These are phyloP conservation scores for Candida suzukii DNA, from an alignment of 805 yeast species.

Conservation along the genomic window DNA sequence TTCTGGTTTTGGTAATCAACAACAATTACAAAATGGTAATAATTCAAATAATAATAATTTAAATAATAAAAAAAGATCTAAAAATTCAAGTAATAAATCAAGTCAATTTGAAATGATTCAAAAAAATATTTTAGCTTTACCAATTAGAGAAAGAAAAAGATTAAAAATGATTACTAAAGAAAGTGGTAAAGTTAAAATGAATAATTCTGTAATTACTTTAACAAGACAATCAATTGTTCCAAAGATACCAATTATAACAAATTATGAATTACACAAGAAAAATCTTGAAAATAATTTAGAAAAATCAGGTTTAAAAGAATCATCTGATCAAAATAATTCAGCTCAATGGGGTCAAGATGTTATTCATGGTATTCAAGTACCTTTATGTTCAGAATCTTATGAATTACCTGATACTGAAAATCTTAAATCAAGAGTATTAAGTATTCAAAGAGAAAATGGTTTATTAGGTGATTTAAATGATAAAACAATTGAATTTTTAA, in stretches of 20 bases:
- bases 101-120: constrained; percentile 77
- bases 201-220: constrained; percentile 60
- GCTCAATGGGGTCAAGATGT: constrained; percentile 92
- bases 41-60: too few relatives aligned
- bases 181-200: constrained; percentile 69
- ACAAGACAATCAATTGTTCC: constrained; percentile 74
- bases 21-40: constrained; percentile 9
- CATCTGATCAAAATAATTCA: too few relatives aligned
- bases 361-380: constrained; percentile 75
- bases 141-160: constrained; percentile 78
- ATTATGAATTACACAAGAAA: constrained; percentile 6
- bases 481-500: constrained; percentile 70
- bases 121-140: constrained; percentile 78
- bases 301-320: too few relatives aligned
- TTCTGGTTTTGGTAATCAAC: constrained; percentile 40
- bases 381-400: constrained; percentile 67
- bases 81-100: constrained; percentile 43
- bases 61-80: constrained; percentile 37
- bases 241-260: constrained; percentile 70
- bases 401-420: constrained; percentile 78
- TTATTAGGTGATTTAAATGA: constrained; percentile 71
- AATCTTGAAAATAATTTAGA: constrained; percentile 7
- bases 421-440: constrained; percentile 61
- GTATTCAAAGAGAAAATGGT: constrained; percentile 87
- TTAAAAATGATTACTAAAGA: constrained; percentile 79